A percentile compares a stretch with the other conserved stretches of the same genome.
Evolutionary conservation across 495 filamentous ascomycete genomes (phyloP).

Genomic region (Xylaria scruposa): DNA sequence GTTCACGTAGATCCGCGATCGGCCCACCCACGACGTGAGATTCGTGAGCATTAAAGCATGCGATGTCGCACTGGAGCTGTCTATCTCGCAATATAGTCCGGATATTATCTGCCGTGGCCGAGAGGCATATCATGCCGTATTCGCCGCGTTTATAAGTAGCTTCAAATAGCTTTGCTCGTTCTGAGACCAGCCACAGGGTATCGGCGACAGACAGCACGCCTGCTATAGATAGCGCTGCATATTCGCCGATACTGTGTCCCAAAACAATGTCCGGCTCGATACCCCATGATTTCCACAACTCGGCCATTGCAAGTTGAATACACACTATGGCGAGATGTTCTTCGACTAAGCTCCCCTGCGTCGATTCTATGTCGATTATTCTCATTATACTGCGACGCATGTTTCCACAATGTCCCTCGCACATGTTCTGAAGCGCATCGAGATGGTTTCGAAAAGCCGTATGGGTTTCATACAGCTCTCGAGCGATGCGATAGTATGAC

Average conservation of each 20-base stretch:
- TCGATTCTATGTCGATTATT: background rate
- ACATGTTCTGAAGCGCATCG: constrained; percentile 42
- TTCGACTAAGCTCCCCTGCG: background rate
- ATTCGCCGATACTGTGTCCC: constrained; percentile 61
- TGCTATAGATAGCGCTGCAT: constrained; percentile 58
- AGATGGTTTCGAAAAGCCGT: background rate
- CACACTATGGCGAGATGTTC: constrained; percentile 10
- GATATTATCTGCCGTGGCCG: constrained; percentile 27
- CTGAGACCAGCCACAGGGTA: constrained; percentile 70
- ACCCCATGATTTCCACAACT: constrained; percentile 13
- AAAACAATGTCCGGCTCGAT: constrained; percentile 39
- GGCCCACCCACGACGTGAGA: constrained; percentile 60
- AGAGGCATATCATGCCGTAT: constrained; percentile 39
- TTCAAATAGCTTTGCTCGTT: constrained; percentile 67
- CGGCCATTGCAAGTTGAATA: constrained; percentile 2
- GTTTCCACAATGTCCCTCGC: constrained; percentile 56
- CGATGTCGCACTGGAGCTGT: constrained; percentile 54
- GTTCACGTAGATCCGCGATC: constrained; percentile 48
- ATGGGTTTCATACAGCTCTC: constrained; percentile 1
- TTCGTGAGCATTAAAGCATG: constrained; percentile 57
- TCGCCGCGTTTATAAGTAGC: background rate
- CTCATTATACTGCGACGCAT: constrained; percentile 35
- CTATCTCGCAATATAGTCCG: constrained; percentile 21
- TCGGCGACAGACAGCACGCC: constrained; percentile 72
- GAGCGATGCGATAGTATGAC: background rate